Evolutionary conservation across 257 asterid genomes (phyloP), one percentile per base, ranked within the genome.

Genomic region (Solanum megistacrolobum): DNA sequence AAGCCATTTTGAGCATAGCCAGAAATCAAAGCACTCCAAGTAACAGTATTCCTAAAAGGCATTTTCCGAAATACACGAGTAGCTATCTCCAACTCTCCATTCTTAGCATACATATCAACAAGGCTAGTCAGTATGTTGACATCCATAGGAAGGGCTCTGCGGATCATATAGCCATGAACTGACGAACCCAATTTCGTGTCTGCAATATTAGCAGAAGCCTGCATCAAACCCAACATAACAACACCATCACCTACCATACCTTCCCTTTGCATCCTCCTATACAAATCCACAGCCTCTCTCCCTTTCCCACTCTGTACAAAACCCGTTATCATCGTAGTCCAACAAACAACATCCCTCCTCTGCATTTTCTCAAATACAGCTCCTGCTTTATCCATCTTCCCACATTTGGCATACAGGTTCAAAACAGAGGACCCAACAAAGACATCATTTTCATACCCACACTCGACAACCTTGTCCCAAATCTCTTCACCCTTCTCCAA

Each of bases 21-120:
- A 7, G 95, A 95, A 85, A 96, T 92, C 95, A 96, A 87, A 84
- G 95, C 91, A 86, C 96, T 92, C 98, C 98, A 96, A 52, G 99
- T 91, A 91, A 96, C 92, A 25, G 55, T 92, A 89, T 91, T 94
- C 90, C 74, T 92, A 55, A 4, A 68, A 72, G 89, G 76, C 91
- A 95, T 92, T 16, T 88, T 72, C 88, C 91, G 86, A 74, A 95
- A 94, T 81, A 95, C 46, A 35, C 87, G 48, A 87, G 91, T 90
- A 86, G 98, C 98, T 35, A 83, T 36, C 21, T 86, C 91, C 35
- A 94, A 32, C 79, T 92, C 91, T 65, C 97, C 95, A 87, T 90
- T 90, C 92, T 95, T 96, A 89, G 96, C 93, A 87, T 95, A 94
- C 98, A 94, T 95, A 83, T 96, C 96, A 2, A 95, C 81, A 34